Evolutionary conservation across 164 flowering plant species (phyloP).

Genomic region (Stephania japonica): DNA sequence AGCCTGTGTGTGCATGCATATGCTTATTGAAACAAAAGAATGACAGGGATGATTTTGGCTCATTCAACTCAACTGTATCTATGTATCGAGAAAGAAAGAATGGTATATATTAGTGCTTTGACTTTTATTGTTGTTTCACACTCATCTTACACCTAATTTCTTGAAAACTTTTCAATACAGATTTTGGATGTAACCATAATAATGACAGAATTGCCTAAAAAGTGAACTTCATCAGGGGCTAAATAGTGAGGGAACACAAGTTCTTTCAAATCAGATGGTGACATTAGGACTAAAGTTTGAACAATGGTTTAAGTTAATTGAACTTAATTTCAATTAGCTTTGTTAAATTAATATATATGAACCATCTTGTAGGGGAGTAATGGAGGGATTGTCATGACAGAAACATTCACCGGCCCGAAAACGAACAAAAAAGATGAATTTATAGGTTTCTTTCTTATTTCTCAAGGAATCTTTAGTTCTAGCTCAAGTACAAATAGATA

Average conservation of each 20-base stretch:
- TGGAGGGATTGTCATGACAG: no score
- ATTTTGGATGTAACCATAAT: neutral
- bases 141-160: neutral
- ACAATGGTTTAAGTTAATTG: neutral
- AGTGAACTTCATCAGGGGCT: neutral
- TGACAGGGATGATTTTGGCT: no score
- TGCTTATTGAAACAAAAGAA: no score
- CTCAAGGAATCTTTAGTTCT: neutral
- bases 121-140: neutral
- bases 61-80: neutral
- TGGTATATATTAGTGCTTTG: neutral
- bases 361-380: no score
- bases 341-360: no score
- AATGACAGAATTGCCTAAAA: no score
- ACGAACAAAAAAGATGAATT: no score
- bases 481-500: neutral
- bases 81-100: neutral
- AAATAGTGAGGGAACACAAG: neutral
- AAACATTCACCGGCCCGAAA: no score
- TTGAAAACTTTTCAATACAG: neutral
- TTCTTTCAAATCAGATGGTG: neutral
- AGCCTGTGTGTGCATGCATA: no score
- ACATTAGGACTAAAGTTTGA: neutral
- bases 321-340: no score
- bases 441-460: neutral